Conservation (phyloP, 371 early-diverging fungal genomes). For the Mortierella sp. region DNA sequence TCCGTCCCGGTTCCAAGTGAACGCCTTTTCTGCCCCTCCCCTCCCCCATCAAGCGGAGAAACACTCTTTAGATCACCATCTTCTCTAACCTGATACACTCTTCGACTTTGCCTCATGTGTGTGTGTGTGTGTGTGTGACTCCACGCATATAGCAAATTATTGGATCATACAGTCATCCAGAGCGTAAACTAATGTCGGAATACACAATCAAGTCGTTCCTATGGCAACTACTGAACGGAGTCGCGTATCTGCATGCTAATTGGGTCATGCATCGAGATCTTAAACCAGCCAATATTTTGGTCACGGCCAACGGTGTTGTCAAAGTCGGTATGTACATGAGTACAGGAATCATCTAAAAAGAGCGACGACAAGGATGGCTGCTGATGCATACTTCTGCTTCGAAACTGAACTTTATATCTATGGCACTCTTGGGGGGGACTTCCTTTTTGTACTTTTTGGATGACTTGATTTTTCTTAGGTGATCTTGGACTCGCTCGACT, state of each 20-base stretch:
- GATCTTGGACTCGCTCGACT: slow-evolving; percentile 93
- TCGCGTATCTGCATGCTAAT: slow-evolving; percentile 91
- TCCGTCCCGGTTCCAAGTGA: too few species aligned
- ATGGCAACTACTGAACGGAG: slow-evolving; percentile 93
- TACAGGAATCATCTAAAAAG: background rate
- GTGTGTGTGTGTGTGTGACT: background rate
- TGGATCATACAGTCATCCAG: slow-evolving; percentile 78
- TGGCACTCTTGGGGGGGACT: too few species aligned
- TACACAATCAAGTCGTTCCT: slow-evolving; percentile 86
- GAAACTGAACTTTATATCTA: background rate
- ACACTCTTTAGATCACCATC: background rate
- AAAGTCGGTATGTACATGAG: slow-evolving; percentile 73
- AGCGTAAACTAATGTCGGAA: slow-evolving; percentile 84
- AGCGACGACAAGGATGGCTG: background rate
- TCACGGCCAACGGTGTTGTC: slow-evolving; percentile 87
- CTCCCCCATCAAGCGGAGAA: too few species aligned
- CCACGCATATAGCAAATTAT: slow-evolving; percentile 78
- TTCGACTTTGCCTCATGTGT: background rate
- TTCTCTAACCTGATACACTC: background rate
- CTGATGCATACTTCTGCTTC: slow-evolving; percentile 13
- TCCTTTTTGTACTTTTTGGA: background rate
- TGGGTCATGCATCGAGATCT: slow-evolving; percentile 94
- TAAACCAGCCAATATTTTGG: slow-evolving; percentile 92
- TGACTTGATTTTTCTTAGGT: slow-evolving; percentile 51
- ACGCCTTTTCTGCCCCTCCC: background rate